Conservation (phyloP, 2,329 filamentous ascomycete genomes). For the Pseudovirgaria hyperparasitica region DNA sequence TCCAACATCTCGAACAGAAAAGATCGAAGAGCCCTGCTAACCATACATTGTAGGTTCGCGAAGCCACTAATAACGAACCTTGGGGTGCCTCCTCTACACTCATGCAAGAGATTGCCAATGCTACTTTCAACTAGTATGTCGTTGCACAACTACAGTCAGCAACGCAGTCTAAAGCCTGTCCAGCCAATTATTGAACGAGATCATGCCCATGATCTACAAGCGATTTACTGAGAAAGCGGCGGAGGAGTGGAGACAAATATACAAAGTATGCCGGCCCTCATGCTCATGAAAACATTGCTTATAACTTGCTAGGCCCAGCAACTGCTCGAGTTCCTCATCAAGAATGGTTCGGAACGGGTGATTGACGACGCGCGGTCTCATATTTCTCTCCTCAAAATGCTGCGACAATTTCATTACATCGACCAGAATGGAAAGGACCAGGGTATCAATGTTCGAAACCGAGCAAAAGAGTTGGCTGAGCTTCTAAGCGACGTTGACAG, state of each 20-base stretch:
- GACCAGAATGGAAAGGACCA: conserved; percentile 95
- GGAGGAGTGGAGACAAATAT: conserved; percentile 98
- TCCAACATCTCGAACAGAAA: no score
- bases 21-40: conserved; percentile 5
- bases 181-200: conserved; percentile 93
- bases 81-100: conserved; percentile 86
- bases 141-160: conserved; percentile 1
- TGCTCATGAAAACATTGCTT: conserved; percentile 4
- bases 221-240: conserved; percentile 97
- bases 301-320: conserved; percentile 50
- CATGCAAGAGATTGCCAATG: conserved; percentile 98
- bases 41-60: no score
- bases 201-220: conserved; percentile 99
- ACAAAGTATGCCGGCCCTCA: conserved; percentile 54
- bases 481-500: conserved; percentile 85
- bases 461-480: conserved; percentile 89
- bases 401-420: conserved; percentile 96
- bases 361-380: conserved; percentile 95
- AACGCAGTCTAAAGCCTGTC: conserved; percentile 2
- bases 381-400: conserved; percentile 91
- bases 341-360: conserved; percentile 94
- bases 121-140: conserved; percentile 90
- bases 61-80: conserved; percentile 97
- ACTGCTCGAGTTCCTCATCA: conserved; percentile 91
- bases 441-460: conserved; percentile 91